Evolutionary conservation across 2,329 filamentous ascomycete genomes (phyloP).

Genomic region (Colletotrichum aenigma): DNA sequence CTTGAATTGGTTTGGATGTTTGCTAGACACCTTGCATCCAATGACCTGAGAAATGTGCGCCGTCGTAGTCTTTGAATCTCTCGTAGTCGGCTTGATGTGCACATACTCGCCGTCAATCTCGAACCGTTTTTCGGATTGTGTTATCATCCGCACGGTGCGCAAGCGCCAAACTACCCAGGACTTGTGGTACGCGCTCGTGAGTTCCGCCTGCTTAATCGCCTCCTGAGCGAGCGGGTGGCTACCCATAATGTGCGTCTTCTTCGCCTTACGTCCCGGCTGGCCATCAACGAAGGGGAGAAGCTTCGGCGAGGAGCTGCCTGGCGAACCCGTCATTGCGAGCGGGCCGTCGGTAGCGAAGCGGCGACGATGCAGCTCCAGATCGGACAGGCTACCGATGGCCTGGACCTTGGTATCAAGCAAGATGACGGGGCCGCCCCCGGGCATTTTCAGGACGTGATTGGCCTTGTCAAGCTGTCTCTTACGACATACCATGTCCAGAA

Average conservation of each 20-base stretch:
- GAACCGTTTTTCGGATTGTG: constrained; percentile 75
- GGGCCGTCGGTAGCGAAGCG: constrained; percentile 78
- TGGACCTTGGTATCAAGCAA: constrained; percentile 79
- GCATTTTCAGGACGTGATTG: constrained; percentile 78
- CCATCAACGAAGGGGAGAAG: constrained; percentile 57
- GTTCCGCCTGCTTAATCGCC: constrained; percentile 62
- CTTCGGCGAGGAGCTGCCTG: constrained; percentile 73
- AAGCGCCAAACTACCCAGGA: constrained; percentile 83
- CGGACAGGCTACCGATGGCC: constrained; percentile 75
- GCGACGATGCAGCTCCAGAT: constrained; percentile 76
- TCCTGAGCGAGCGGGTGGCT: constrained; percentile 72
- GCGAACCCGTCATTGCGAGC: constrained; percentile 70
- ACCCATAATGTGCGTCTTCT: constrained; percentile 56
- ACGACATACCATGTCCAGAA: constrained; percentile 78
- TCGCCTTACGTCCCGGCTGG: constrained; percentile 46
- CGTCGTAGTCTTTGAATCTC: constrained; percentile 74
- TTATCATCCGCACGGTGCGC: constrained; percentile 81
- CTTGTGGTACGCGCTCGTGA: constrained; percentile 66
- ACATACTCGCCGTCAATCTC: constrained; percentile 87
- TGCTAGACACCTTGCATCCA: constrained; percentile 79
- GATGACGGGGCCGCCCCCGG: constrained; percentile 75
- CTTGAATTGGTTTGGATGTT: constrained; percentile 82
- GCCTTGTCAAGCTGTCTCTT: constrained; percentile 81
- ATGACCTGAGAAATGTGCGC: constrained; percentile 84
- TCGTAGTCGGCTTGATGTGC: constrained; percentile 78